Base-by-base conservation (phyloP, 2,329 filamentous ascomycete species). In the Epichloe sp. region DNA sequence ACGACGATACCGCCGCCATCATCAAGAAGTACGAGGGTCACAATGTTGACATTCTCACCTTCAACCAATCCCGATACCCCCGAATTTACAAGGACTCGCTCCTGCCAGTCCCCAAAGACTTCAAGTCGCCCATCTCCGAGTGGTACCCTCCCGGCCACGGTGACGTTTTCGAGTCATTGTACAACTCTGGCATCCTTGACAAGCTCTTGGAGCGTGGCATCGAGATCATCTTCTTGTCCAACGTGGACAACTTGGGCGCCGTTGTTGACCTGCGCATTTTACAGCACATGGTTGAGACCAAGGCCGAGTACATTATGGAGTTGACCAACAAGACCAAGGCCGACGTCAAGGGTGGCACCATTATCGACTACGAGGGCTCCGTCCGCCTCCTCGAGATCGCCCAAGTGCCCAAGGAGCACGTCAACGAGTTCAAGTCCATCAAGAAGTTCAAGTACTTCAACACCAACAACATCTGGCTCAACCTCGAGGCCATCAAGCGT, bases 381-480 rank as follows among this genome's bases (percentile, higher is more conserved):
- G 91, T 94, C 61, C 90, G 93, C 66, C 85, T 98, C 59, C 86
- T 98, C 49, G 93, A 98, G 77, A 96, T 98, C 63, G 93, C 93
- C 14, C 93, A 98, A 78, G 93, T 98, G 37, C 93, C 93, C 73
- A 98, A 97, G 83, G 88, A 98, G 78, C 93, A 98, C 74, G 88
- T 93, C 70, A 97, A 98, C 75, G 93, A 98, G 77, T 98, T 98
- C 88, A 98, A 98, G 84, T 96, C 90, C 47, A 98, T 98, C 80
- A 98, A 98, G 85, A 98, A 98, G 81, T 98, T 98, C 86, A 96
- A 95, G 81, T 98, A 98, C 83, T 98, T 98, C 85, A 98, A 98
- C 83, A 98, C 93, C 73, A 98, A 98, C 86, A 98, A 98, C 82
- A 96, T 98, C 74, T 98, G 93, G 93, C 86, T 98, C 79, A 95